Percentiles rank a stretch among this genome's conserved stretches.
Evolutionary conservation across 192 early-diverging fungal species (phyloP).

Genomic region (Chytriomyces sp.): DNA sequence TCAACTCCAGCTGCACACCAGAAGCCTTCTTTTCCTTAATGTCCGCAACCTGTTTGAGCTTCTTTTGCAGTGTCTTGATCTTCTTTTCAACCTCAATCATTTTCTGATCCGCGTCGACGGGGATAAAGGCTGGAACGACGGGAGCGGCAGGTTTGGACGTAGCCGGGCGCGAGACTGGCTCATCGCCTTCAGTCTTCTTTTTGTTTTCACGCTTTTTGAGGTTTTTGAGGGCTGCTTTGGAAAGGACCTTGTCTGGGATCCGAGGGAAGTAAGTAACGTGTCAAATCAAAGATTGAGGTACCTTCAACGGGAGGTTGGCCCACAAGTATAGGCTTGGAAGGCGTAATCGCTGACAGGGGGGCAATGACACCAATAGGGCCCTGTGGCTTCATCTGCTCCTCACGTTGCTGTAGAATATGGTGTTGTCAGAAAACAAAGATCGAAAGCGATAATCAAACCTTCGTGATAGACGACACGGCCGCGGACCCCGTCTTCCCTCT

Average conservation of each 20-base stretch:
- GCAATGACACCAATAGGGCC: conserved; percentile 40
- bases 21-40: conserved; percentile 75
- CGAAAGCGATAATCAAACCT: conserved; percentile 39
- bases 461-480: conserved; percentile 28
- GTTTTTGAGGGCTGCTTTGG: conserved; percentile 67
- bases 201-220: conserved; percentile 70
- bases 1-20: conserved; percentile 81
- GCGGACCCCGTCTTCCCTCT: conserved; percentile 48
- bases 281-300: not conserved
- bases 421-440: conserved; percentile 5
- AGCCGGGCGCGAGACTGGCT: conserved; percentile 29
- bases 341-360: conserved; percentile 17
- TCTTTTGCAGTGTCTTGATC: conserved; percentile 85
- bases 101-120: conserved; percentile 28
- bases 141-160: conserved; percentile 31
- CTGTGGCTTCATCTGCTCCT: conserved; percentile 33
- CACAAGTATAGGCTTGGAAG: not conserved
- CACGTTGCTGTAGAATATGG: conserved; percentile 35
- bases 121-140: conserved; percentile 36
- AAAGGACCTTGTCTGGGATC: conserved; percentile 37
- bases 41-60: conserved; percentile 85
- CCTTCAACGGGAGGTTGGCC: not conserved
- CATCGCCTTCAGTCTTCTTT: conserved; percentile 46
- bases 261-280: not conserved
- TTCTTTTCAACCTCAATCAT: conserved; percentile 82